Conservation (phyloP, 441 rosid genomes). For the Codiaeum variegatum region DNA sequence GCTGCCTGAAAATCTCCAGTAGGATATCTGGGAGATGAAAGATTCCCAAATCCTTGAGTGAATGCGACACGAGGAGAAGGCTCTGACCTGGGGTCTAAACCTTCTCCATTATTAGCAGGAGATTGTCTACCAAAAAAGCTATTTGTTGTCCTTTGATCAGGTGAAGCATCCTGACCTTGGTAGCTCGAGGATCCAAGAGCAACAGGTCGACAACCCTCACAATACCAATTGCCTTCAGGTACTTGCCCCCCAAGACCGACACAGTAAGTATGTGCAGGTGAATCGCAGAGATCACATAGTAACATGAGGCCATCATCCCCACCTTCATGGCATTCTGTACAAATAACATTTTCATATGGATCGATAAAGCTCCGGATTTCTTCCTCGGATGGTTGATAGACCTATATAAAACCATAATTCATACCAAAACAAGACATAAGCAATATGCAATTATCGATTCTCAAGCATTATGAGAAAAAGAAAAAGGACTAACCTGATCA, state of each 20-base stretch:
- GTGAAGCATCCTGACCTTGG: slow-evolving; percentile 43
- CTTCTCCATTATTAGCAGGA: slow-evolving; percentile 45
- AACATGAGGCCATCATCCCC: slow-evolving; percentile 98
- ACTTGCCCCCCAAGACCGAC: slow-evolving; percentile 94
- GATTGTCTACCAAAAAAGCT: slow-evolving; percentile 43
- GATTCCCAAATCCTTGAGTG: slow-evolving; percentile 42
- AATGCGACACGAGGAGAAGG: slow-evolving; percentile 54
- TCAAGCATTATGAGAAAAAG: slow-evolving; percentile 11
- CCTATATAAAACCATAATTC: slow-evolving; percentile 42
- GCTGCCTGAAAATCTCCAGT: slow-evolving; percentile 42
- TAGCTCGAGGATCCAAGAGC: slow-evolving; percentile 75
- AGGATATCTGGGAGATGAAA: slow-evolving; percentile 67
- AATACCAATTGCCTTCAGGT: slow-evolving; percentile 99
- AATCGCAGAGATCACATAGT: slow-evolving; percentile 94
- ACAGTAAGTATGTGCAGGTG: slow-evolving; percentile 95
- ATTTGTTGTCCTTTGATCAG: slow-evolving; percentile 47
- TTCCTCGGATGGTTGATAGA: slow-evolving; percentile 96
- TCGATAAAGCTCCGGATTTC: slow-evolving; percentile 90
- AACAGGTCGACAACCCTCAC: slow-evolving; percentile 86
- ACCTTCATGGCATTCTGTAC: slow-evolving; percentile 90
- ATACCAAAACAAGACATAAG: slow-evolving; percentile 14
- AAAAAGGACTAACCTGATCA: slow-evolving; percentile 66
- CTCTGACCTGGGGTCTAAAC: slow-evolving; percentile 41
- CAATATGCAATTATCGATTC: background rate
- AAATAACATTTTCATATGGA: slow-evolving; percentile 88